Base-by-base conservation (phyloP, 257 asterid species). In the Thymus quinquecostatus region DNA sequence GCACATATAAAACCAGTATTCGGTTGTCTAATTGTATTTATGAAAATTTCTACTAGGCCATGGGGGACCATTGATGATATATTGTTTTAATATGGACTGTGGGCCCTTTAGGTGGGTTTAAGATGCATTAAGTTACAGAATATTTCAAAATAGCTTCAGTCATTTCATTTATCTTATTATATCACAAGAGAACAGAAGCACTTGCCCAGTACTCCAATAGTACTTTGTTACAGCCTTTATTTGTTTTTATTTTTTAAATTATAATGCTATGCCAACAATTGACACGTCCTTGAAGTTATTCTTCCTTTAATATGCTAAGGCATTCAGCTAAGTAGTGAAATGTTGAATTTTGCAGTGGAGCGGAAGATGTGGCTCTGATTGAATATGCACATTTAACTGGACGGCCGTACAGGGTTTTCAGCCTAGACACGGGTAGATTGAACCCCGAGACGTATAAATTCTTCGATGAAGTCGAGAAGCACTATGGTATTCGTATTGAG, bases 331-430 rank as follows among this genome's bases (percentile, higher is more conserved):
- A 21, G 21, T 21, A 21, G 21, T 41, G 5, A 2, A 44, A 47
- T 21, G 8, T 30, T 78, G 47, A 30, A 40, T 41, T 29, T 63
- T 73, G 81, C 86, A 89, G 98, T 82, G 98, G 98, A 29, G 98
- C 98, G 2, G 98, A 92, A 70, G 98, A 92, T 68, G 96, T 89
- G 43, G 95, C 96, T 58, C 73, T 92, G 82, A 88, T 92, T 1
- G 98, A 92, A 80, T 89, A 92, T 32, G 98, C 98, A 0, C 89
- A 66, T 66, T 78, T 92, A 74, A 88, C 98, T 0, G 98, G 98
- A 5, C 68, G 97, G 10, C 96, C 96, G 55, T 92, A 81, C 72
- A 79, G 98, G 71, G 98, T 92, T 5, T 92, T 92, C 80, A 89
- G 96, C 80, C 72, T 92, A 73, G 98, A 92, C 77, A 92, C 98